phyloP scores from a whole-genome alignment of 176 grass and related monocot genomes.

The Triticum urartu region DNA sequence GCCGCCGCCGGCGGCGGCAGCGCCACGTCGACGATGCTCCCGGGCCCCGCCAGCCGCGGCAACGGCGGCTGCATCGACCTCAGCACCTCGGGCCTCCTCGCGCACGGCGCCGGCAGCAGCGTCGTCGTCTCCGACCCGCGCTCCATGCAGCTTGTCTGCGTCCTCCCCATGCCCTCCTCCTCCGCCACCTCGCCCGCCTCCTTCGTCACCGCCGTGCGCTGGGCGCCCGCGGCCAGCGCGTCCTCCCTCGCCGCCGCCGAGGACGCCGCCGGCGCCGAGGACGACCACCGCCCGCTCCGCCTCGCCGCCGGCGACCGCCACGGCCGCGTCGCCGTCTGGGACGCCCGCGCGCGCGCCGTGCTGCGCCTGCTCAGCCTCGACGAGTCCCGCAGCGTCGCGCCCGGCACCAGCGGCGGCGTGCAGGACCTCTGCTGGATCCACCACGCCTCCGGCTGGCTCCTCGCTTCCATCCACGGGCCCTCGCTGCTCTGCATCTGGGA shows the following conservation, averaged over 20 bases:
- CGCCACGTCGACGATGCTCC: conserved; percentile 58
- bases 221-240: conserved; percentile 18
- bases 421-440: conserved; percentile 96
- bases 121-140: conserved; percentile 78
- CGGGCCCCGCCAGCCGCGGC: conserved; percentile 75
- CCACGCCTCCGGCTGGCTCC: conserved; percentile 67
- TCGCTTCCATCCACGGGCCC: conserved; percentile 80
- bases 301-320: conserved; percentile 82
- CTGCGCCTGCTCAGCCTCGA: conserved; percentile 85
- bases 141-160: conserved; percentile 88
- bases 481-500: conserved; percentile 90
- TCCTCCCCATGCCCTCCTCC: conserved; percentile 79
- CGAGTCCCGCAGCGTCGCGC: conserved; percentile 37
- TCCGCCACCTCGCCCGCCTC: conserved; percentile 48
- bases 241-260: conserved; percentile 32
- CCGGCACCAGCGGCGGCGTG: conserved; percentile 53
- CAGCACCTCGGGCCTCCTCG: conserved; percentile 78
- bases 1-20: conserved; percentile 6
- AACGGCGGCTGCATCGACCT: conserved; percentile 88
- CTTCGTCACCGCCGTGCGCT: conserved; percentile 52
- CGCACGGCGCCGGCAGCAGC: conserved; percentile 91
- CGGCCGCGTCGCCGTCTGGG: conserved; percentile 88
- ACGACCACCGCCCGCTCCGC: conserved; percentile 61
- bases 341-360: conserved; percentile 59
- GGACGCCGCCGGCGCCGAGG: conserved; percentile 57